These are phyloP conservation scores for Aspergillaceae sp. DNA, from an alignment of 2,329 filamentous ascomycete genomes.

Conservation along the genomic window DNA sequence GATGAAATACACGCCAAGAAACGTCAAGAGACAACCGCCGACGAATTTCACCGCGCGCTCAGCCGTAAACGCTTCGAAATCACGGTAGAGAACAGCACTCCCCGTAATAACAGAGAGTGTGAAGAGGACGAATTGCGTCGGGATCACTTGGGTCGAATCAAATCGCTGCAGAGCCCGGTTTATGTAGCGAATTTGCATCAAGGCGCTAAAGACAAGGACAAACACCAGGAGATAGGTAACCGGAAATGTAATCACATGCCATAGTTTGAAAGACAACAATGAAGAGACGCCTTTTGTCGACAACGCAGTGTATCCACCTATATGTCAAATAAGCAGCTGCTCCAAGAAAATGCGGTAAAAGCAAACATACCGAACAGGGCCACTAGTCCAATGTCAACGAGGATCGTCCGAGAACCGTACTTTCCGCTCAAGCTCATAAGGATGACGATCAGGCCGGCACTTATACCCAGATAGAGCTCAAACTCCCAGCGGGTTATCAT, in stretches of 20 bases:
- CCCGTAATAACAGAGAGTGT: slow-evolving; percentile 92
- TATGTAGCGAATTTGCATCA: slow-evolving; percentile 96
- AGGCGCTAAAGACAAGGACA: slow-evolving; percentile 70
- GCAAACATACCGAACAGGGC: slow-evolving; percentile 67
- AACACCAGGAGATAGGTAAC: slow-evolving; percentile 80
- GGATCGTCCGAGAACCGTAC: slow-evolving; percentile 76
- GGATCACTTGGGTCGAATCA: slow-evolving; percentile 95
- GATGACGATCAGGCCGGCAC: slow-evolving; percentile 60
- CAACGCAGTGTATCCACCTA: slow-evolving; percentile 89
- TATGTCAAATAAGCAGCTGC: slow-evolving; percentile 8
- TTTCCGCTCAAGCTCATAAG: slow-evolving; percentile 75
- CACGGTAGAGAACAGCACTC: slow-evolving; percentile 84
- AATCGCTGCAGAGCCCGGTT: slow-evolving; percentile 86
- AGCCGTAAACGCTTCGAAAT: slow-evolving; percentile 75
- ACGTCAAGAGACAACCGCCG: slow-evolving; percentile 83
- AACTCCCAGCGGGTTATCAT: slow-evolving; percentile 85
- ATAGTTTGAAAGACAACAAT: slow-evolving; percentile 81
- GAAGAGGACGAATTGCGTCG: slow-evolving; percentile 94
- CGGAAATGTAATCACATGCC: slow-evolving; percentile 81
- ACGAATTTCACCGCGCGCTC: slow-evolving; percentile 75
- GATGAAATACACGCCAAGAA: slow-evolving; percentile 94
- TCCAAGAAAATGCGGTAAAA: slow-evolving; percentile 2
- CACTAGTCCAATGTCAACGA: slow-evolving; percentile 89
- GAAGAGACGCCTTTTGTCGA: slow-evolving; percentile 96
- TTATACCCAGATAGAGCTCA: slow-evolving; percentile 78